Conservation (phyloP, 768 basidiomycete species). For the Rhizopogon sp. region DNA sequence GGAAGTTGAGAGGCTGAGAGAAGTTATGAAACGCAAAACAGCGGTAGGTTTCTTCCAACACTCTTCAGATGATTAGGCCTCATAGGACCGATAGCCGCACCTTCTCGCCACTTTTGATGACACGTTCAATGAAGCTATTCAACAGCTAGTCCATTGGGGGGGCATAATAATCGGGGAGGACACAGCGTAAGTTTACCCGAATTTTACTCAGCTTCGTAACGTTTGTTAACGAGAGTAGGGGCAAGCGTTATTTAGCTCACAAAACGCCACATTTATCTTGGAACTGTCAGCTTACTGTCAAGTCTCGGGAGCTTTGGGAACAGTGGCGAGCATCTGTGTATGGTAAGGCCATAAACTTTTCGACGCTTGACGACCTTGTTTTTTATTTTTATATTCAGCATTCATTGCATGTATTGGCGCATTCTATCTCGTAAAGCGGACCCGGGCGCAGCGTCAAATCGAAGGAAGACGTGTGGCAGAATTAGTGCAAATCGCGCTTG, state of each 20-base stretch:
- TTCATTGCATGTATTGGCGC: constrained; percentile 20
- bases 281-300: constrained; percentile 62
- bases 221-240: constrained; percentile 37
- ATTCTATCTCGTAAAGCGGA: constrained; percentile 18
- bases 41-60: constrained; percentile 35
- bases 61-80: constrained; percentile 9
- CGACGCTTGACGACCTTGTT: constrained; percentile 13
- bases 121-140: constrained; percentile 74
- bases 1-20: constrained; percentile 52
- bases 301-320: constrained; percentile 59
- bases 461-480: constrained; percentile 65
- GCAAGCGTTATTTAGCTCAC: constrained; percentile 71
- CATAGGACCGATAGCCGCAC: constrained; percentile 39
- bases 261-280: constrained; percentile 62
- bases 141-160: constrained; percentile 70
- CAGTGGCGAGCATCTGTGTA: constrained; percentile 62
- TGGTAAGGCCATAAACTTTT: constrained; percentile 36
- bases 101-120: constrained; percentile 60
- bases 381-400: constrained; percentile 9
- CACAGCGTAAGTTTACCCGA: constrained; percentile 44
- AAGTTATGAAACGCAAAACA: constrained; percentile 52
- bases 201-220: constrained; percentile 17
- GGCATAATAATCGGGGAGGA: constrained; percentile 66
- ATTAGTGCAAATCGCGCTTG: constrained; percentile 75
- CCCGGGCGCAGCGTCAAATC: constrained; percentile 43